Evolutionary conservation across 306 rosid species (phyloP).

Genomic region (Quercus berberidifolia): DNA sequence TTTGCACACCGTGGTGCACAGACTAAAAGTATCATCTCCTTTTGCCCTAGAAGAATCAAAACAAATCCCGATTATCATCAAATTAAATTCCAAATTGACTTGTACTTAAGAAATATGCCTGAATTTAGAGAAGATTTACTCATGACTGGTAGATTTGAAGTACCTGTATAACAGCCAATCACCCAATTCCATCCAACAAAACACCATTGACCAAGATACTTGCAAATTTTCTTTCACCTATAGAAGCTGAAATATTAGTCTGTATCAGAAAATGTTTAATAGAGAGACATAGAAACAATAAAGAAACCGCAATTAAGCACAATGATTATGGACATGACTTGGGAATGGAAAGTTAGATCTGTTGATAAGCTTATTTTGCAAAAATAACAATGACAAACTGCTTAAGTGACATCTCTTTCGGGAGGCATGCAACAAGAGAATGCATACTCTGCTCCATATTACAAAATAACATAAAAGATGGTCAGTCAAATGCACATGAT

Average conservation of each 20-base stretch:
- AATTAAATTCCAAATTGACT: conserved; percentile 17
- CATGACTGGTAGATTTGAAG: conserved; percentile 15
- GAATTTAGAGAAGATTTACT: conserved; percentile 8
- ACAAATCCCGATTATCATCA: conserved; percentile 10
- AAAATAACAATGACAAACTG: too few species aligned
- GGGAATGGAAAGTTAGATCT: too few species aligned
- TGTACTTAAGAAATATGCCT: conserved; percentile 13
- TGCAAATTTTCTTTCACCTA: conserved; percentile 95
- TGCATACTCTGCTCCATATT: too few species aligned
- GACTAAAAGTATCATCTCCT: conserved; percentile 89
- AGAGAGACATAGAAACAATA: conserved; percentile 7
- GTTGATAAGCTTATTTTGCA: too few species aligned
- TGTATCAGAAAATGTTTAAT: conserved; percentile 21
- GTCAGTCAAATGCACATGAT: too few species aligned
- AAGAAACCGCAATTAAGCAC: neutral
- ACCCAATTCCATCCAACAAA: conserved; percentile 98
- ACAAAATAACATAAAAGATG: too few species aligned
- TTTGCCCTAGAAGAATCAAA: conserved; percentile 64
- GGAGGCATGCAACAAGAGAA: too few species aligned
- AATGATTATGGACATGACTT: too few species aligned
- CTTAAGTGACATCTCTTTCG: too few species aligned
- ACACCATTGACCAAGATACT: conserved; percentile 92
- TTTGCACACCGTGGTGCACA: conserved; percentile 94
- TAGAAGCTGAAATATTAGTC: conserved; percentile 66
- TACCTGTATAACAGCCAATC: conserved; percentile 98